Evolutionary conservation across 2,329 filamentous ascomycete species (phyloP), one percentile per base, ranked within the genome.

Genomic region (Sclerotinia borealis): DNA sequence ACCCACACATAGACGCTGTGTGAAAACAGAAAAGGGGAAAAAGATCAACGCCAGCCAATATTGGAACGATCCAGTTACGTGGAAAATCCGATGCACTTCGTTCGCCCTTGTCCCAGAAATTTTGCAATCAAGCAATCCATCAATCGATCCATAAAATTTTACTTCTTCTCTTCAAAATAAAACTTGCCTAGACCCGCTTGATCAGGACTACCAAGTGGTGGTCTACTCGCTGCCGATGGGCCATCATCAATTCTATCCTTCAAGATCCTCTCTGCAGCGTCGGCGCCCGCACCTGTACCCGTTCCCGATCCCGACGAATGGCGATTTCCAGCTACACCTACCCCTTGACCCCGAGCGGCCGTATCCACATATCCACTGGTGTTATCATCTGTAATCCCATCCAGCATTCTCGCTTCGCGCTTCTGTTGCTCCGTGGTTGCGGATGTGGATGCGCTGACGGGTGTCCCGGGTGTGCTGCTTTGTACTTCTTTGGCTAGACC

Each of bases 231-330:
- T 9, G 52, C 41, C 13, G 34, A 39, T 66, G 84, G 81, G 11
- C 79, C 80, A 31, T 79, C 78, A 62, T 84, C 83, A 64, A 88
- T 76, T 34, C 81, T 80, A 69, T 87, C 84, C 63, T 83, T 81
- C 65, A 90, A 75, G 63, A 89, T 86, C 64, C 84, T 79, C 76
- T 90, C 87, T 7, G 87, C 85, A 19, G 85, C 79, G 67, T 90
- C 85, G 51, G 64, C 68, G 43, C 64, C 68, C 27, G 64, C 60
- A 27, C 66, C 69, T 63, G 60, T 19, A 34, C 55, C 63, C 36
- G 25, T 3, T 15, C n/a, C 59, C 19, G 45, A 51, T 3, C 43
- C 43, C 6, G 22, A 17, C 11, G 59, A 62, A 31, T 41, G 41
- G 43, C 61, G 51, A 34, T 64, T 59, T n/a, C 63, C 61, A n/a